Evolutionary conservation across 371 early-diverging fungal genomes (phyloP), one percentile per base, ranked within the genome.

Genomic region (Mortierella sp.): DNA sequence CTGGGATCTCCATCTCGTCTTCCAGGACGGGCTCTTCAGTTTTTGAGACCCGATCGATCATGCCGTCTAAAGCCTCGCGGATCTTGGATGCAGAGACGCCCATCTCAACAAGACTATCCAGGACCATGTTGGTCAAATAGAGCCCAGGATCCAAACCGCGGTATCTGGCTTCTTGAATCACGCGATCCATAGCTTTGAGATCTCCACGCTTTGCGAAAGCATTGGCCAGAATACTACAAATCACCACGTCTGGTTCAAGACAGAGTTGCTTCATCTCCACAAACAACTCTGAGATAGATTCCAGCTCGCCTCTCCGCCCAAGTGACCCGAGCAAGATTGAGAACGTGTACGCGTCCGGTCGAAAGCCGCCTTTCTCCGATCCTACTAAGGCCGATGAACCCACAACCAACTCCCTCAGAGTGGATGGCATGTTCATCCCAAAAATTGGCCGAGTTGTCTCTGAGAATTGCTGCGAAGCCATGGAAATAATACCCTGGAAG

Each of bases 141-240:
- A 90, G 66, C 10, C 94, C 94, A 0, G 93, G 91, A 72, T 93
- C 93, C 41, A 94, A 70, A 8, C 60, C 44, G 7, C 64, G 59
- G 16, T 27, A 13, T 25, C 60, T 54, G 10, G 76, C 76, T 10
- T 67, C 68, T 27, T 56, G 61, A 10, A 64, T 39, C 13, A 74
- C 57, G 21, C 68, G 63, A 44, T 64, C 60, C 24, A 74, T 40
- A 2, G 68, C 60, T 34, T 49, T 63, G 50, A 74, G 57, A 29
- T 74, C 68, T 3, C 68, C 61, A 2, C 47, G 43, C 48, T 74
- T 74, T 3, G 65, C 68, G 54, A 74, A 68, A 5, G 76, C 76
- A 24, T 63, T 67, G 14, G 65, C 76, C 37, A 74, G 54, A n/a
- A 68, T 67, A 21, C 41, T 64, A 31, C 63, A 64, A 16, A 74